phyloP scores from a whole-genome alignment of 352 stramenopile species.

The Pythium monospermum region DNA sequence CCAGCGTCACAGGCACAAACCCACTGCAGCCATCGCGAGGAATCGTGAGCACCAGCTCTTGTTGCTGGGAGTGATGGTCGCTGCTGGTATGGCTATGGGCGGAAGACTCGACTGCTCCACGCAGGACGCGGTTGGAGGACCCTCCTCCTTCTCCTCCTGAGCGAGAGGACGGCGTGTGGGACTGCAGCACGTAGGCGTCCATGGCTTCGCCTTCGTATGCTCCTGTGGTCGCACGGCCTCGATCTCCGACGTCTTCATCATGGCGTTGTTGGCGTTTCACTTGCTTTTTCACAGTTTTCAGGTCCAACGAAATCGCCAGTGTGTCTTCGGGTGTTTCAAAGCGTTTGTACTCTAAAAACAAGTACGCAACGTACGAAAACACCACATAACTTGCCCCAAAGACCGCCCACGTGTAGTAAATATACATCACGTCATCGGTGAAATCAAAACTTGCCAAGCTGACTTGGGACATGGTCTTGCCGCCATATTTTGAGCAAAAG shows the following conservation, averaged over 20 bases:
- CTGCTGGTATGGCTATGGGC: too few relatives aligned
- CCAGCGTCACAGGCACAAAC: constrained; percentile 29
- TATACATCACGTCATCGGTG: constrained; percentile 38
- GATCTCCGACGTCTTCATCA: constrained; percentile 2
- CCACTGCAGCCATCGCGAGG: constrained; percentile 11
- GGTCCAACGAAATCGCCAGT: constrained; percentile 20
- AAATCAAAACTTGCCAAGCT: constrained; percentile 48
- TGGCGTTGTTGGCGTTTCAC: constrained; percentile 9
- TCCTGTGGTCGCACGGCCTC: background rate
- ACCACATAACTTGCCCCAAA: constrained; percentile 44
- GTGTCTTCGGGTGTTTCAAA: constrained; percentile 35
- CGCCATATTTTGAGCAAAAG: constrained; percentile 39
- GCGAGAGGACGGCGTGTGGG: constrained; percentile 5
- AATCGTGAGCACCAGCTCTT: constrained; percentile 15
- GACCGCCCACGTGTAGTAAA: constrained; percentile 56
- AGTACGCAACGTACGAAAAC: constrained; percentile 19
- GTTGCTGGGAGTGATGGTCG: background rate
- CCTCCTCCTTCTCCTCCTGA: background rate
- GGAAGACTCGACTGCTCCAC: background rate
- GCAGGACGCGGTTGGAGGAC: background rate
- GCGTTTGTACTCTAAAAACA: constrained; percentile 31
- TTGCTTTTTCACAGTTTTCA: constrained; percentile 15
- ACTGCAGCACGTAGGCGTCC: constrained; percentile 19
- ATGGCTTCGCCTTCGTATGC: constrained; percentile 6
- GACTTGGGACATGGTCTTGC: constrained; percentile 37